phyloP scores from a whole-genome alignment of 208 protist genomes.

The Endotrypanum monterogeii region DNA sequence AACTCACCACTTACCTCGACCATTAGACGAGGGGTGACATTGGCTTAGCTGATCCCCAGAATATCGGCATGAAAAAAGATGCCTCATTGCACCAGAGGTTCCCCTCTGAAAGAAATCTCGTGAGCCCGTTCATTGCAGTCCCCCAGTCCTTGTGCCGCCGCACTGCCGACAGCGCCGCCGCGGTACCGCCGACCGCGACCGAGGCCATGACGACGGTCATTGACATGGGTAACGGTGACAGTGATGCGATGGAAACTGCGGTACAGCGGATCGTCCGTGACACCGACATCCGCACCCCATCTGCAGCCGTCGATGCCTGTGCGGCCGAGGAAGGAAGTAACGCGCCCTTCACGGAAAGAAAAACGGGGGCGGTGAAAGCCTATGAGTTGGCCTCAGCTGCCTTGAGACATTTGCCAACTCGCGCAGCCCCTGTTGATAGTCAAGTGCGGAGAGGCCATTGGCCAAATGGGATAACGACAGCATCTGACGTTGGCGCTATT shows the following conservation, averaged over 20 bases:
- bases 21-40: too few species aligned
- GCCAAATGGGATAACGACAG: neutral
- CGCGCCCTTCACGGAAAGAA: neutral
- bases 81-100: neutral
- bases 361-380: neutral
- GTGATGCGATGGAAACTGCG: neutral
- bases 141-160: neutral
- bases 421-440: neutral
- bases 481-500: neutral
- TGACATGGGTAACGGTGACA: neutral
- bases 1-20: too few species aligned
- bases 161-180: neutral
- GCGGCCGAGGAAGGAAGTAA: neutral
- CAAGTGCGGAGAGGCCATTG: neutral
- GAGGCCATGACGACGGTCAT: constrained; percentile 6
- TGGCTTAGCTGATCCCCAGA: neutral
- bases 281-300: neutral
- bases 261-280: neutral
- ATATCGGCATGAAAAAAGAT: neutral
- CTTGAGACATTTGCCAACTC: neutral
- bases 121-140: neutral
- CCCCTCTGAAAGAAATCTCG: neutral
- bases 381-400: constrained; percentile 2
- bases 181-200: neutral
- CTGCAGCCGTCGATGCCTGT: neutral